Evolutionary conservation across 2,329 filamentous ascomycete genomes (phyloP), one percentile per base, ranked within the genome.

Genomic region (Colletotrichum liaoningense): DNA sequence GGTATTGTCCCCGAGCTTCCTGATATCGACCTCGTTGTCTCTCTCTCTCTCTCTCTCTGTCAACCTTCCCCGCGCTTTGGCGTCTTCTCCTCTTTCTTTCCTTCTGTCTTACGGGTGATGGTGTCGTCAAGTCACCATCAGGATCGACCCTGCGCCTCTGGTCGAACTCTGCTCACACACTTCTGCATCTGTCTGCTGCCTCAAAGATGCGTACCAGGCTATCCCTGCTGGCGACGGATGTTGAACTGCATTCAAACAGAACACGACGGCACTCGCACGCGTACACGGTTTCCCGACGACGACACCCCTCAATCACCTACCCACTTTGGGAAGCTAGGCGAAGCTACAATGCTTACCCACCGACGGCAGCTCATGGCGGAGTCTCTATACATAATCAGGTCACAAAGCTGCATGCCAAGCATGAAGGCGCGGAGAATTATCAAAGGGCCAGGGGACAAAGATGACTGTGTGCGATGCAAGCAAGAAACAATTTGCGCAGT

Each of bases 361-460:
- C 33, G 22, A 42, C 66, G 63, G 49, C 52, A 12, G 42, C 14
- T 49, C 26, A 33, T 16, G 46, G 49, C 49, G 49, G 49, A 14
- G 28, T 56, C 46, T 63, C 58, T 69, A n/a, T 22, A 63, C 19
- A 56, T 33, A 24, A 54, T 55, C 57, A 69, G 59, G 52, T 54
- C 55, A 58, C 28, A 55, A 54, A n/a, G 54, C 52, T 65, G 67
- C 67, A 69, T 22, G 67, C 67, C 67, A 64, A 65, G 59, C n/a
- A 30, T 14, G 24, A 35, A 42, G 12, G 24, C 26, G 11, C 35
- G 59, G 67, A 35, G 24, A 69, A 57, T 69, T 65, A 22, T 54
- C 22, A 52, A 14, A 38, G 16, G 54, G 22, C 22, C n/a, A 59
- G 57, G 57, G 62, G 35, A 56, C 28, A 30, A 19, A 57, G 24